Conservation (phyloP, 805 yeast genomes). For the Yarrowia divulgata region DNA sequence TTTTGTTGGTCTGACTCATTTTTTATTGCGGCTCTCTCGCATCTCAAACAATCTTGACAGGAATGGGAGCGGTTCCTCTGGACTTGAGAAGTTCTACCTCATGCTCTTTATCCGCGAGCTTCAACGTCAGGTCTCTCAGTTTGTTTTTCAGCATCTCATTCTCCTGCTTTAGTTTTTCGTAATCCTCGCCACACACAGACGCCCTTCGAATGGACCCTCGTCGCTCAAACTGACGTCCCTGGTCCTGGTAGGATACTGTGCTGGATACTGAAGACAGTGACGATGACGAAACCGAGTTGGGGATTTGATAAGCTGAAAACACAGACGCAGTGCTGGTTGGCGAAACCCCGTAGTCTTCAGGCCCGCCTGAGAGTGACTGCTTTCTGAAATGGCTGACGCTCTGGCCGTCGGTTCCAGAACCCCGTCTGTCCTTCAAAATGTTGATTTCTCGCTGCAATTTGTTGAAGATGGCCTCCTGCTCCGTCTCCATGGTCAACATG, state of each 20-base stretch:
- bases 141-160: constrained; percentile 48
- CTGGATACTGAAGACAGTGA: constrained; percentile 31
- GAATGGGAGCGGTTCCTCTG: constrained; percentile 13
- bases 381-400: constrained; percentile 47
- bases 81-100: constrained; percentile 20
- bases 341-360: constrained; percentile 40
- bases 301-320: constrained; percentile 34
- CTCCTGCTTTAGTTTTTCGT: constrained; percentile 45
- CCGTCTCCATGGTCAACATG: constrained; percentile 60
- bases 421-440: constrained; percentile 54
- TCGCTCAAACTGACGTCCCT: constrained; percentile 44
- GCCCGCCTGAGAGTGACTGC: constrained; percentile 45
- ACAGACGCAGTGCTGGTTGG: constrained; percentile 37
- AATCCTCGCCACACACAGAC: constrained; percentile 41
- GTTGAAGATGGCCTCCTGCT: constrained; percentile 77
- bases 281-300: constrained; percentile 43
- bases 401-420: constrained; percentile 48
- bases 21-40: constrained; percentile 1
- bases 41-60: constrained; percentile 22
- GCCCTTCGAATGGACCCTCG: constrained; percentile 43
- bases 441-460: constrained; percentile 69
- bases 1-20: background rate
- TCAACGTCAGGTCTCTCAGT: constrained; percentile 46
- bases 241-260: constrained; percentile 40
- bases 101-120: constrained; percentile 39